phyloP scores from a whole-genome alignment of 129 eudicot genomes.

The Chrysanthemum makinoi region DNA sequence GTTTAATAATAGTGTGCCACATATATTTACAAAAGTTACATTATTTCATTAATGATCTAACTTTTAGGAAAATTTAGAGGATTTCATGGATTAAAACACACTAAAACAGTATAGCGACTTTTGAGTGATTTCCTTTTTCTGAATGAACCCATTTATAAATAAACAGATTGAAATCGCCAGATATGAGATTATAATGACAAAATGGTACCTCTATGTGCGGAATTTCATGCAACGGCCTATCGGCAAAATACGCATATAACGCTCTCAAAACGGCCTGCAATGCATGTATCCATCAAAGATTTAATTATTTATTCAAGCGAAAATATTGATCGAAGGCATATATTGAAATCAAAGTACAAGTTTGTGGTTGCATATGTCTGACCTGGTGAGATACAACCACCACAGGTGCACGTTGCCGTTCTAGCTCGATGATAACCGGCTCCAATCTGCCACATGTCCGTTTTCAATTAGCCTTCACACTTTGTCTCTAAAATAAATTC shows the following conservation, averaged over 20 bases:
- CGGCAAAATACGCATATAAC: constrained; percentile 96
- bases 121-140: too few species aligned
- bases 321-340: not conserved
- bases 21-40: too few species aligned
- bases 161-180: too few species aligned
- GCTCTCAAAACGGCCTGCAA: constrained; percentile 94
- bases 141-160: too few species aligned
- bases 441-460: constrained; percentile 58
- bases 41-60: not conserved
- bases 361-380: constrained; percentile 12
- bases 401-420: constrained; percentile 96
- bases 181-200: not conserved
- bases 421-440: constrained; percentile 98
- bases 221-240: constrained; percentile 84
- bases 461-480: not conserved
- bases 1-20: too few species aligned
- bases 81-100: too few species aligned
- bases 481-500: constrained; percentile 1
- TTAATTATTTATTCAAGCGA: not conserved
- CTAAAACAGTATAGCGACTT: too few species aligned
- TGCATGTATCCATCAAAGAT: not conserved
- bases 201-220: constrained; percentile 89
- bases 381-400: constrained; percentile 98
- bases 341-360: not conserved
- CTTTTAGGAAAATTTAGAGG: too few species aligned